These are phyloP conservation scores for Ganoderma resinaceum DNA, from an alignment of 1,284 basidiomycete genomes.

Conservation along the genomic window DNA sequence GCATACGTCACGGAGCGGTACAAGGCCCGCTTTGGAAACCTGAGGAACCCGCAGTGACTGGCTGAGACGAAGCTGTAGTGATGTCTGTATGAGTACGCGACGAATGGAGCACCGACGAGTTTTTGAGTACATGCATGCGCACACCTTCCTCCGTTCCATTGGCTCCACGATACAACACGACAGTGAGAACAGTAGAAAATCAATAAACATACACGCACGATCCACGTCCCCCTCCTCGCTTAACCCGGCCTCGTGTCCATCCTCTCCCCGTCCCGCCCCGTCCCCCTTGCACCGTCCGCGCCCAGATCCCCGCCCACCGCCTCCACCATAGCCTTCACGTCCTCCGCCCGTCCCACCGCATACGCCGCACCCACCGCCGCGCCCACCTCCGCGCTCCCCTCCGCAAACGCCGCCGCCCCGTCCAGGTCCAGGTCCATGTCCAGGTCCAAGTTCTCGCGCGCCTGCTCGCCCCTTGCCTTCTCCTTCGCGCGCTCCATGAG, in stretches of 20 bases:
- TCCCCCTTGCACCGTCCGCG: too few species aligned
- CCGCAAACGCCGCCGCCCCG: constrained; percentile 30
- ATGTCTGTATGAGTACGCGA: neutral
- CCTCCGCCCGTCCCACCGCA: constrained; percentile 34
- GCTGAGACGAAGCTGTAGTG: neutral
- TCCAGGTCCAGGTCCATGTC: too few species aligned
- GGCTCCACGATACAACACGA: neutral
- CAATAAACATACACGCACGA: neutral
- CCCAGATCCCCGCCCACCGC: constrained; percentile 8
- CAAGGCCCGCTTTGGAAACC: constrained; percentile 15
- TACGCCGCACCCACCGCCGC: constrained; percentile 35
- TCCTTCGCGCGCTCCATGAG: constrained; percentile 56
- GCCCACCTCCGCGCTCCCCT: constrained; percentile 36
- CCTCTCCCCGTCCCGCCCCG: constrained; percentile 10
- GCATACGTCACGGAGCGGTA: constrained; percentile 21
- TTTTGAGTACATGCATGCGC: neutral
- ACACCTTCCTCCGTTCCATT: neutral
- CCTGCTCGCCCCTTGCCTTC: constrained; percentile 39
- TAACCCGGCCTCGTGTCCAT: constrained; percentile 24
- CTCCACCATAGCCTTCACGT: constrained; percentile 38
- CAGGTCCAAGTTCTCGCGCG: constrained; percentile 15
- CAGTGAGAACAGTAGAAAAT: neutral
- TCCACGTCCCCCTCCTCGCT: neutral
- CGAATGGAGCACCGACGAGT: neutral
- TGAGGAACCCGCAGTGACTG: constrained; percentile 8